Evolutionary conservation across 2,329 filamentous ascomycete species (phyloP), one percentile per base, ranked within the genome.

Genomic region (Cladophialophora carrionii): DNA sequence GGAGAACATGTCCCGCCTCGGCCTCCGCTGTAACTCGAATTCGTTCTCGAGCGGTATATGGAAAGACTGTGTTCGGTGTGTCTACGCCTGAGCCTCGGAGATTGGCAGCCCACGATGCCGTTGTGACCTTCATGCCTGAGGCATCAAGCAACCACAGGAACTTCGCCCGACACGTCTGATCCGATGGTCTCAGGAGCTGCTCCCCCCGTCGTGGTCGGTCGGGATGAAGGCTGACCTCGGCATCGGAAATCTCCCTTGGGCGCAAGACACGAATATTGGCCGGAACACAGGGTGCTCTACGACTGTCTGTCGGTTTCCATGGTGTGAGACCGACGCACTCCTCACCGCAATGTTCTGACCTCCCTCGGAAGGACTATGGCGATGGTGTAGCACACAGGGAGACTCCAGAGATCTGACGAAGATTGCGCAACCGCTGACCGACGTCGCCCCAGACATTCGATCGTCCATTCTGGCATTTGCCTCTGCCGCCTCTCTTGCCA

Each of bases 221-320:
- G 37, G 37, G 17, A 7, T n/a, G 37, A 43, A 43, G 14, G 17
- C 37, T 43, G 37, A 43, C 37, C 37, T 43, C 37, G 37, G 37
- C 37, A n/a, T 43, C 37, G 37, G 37, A n/a, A 20, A n/a, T 14
- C n/a, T 20, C 7, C 17, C 22, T 52, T 52, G 20, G 20, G 20
- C 48, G 48, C 48, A 52, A 52, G 20, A 52, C 12, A 29, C 48
- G 48, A 52, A 52, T 26, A 52, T 52, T 12, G 9, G 12, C 48
- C 48, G 48, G 48, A 20, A 52, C 48, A 26, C 22, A 52, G 1
- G 8, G 48, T 9, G 14, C 22, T 52, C 48, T 26, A 24, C 37
- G 37, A 43, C 7, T 41, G 37, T 43, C 37, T 43, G 37, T 43
- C 37, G 37, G 37, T 6, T 43, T 43, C 37, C 37, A 43, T 20